Percentiles rank a stretch among this genome's conserved stretches.
phyloP scores from a whole-genome alignment of 306 rosid genomes.

The Astragalus membranaceus region DNA sequence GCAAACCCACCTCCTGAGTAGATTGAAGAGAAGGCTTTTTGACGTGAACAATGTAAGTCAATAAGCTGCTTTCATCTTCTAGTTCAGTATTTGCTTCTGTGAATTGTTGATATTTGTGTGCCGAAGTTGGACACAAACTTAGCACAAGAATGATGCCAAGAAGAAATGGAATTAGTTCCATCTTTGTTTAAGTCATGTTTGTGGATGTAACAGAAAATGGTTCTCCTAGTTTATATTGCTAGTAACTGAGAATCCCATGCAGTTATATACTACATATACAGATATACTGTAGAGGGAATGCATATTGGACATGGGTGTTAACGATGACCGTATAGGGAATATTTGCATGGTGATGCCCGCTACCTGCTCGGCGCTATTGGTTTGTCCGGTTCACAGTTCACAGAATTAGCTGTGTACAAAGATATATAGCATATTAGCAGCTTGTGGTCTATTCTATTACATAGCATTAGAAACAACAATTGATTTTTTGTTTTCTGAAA shows the following conservation, averaged over 20 bases:
- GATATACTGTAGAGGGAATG: background rate
- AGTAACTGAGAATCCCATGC: background rate
- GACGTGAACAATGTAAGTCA: conserved; percentile 48
- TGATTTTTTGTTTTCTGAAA: no score
- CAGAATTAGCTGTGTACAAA: no score
- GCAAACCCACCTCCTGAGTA: conserved; percentile 13
- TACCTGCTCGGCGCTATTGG: no score
- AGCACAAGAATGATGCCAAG: background rate
- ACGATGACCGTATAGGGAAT: background rate
- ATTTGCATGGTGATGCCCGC: no score
- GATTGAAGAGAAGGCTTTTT: conserved; percentile 25
- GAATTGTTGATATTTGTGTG: background rate
- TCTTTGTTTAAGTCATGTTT: no score
- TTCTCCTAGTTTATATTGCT: no score
- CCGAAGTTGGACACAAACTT: background rate
- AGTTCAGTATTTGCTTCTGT: background rate
- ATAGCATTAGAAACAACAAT: no score
- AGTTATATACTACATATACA: background rate
- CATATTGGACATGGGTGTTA: conserved; percentile 2
- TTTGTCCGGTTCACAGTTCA: no score
- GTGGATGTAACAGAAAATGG: no score
- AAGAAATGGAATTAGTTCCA: no score
- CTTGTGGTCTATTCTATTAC: no score
- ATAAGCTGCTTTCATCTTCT: background rate
- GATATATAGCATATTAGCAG: no score